These are phyloP conservation scores for Trifolium pratense DNA, from an alignment of 306 rosid species.

Conservation along the genomic window DNA sequence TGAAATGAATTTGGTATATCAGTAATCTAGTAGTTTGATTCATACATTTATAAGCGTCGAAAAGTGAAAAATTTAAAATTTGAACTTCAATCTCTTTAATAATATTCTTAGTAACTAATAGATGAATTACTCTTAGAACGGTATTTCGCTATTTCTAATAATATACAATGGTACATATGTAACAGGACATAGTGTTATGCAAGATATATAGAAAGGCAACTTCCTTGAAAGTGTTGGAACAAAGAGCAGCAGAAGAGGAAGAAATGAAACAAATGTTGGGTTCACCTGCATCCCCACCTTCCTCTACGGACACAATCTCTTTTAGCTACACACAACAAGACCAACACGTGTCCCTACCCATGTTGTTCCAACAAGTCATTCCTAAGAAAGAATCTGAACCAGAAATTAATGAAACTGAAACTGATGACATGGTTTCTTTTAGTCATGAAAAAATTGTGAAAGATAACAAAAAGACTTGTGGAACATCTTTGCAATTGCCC, in stretches of 20 bases:
- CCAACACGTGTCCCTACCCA: constrained; percentile 27
- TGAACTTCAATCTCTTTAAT: too few relatives aligned
- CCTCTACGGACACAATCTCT: constrained; percentile 65
- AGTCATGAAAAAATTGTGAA: constrained; percentile 26
- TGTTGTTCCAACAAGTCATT: constrained; percentile 36
- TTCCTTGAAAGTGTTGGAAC: constrained; percentile 89
- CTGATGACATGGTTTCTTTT: background rate
- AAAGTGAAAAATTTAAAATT: too few relatives aligned
- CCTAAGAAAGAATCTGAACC: constrained; percentile 55
- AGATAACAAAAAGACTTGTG: constrained; percentile 40
- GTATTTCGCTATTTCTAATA: too few relatives aligned
- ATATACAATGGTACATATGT: background rate
- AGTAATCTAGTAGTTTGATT: too few relatives aligned
- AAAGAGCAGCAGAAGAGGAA: constrained; percentile 83
- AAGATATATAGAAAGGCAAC: constrained; percentile 95
- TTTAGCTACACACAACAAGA: constrained; percentile 45
- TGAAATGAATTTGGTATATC: too few relatives aligned
- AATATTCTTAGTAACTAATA: too few relatives aligned
- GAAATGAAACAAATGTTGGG: constrained; percentile 58
- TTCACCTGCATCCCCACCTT: constrained; percentile 60
- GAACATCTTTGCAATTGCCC: constrained; percentile 52
- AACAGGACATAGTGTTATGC: constrained; percentile 86
- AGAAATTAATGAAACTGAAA: constrained; percentile 44
- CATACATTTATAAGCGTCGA: too few relatives aligned
- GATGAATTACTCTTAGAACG: too few relatives aligned